Base-by-base conservation (phyloP, 2,329 filamentous ascomycete species). In the Gaeumannomyces sp. region DNA sequence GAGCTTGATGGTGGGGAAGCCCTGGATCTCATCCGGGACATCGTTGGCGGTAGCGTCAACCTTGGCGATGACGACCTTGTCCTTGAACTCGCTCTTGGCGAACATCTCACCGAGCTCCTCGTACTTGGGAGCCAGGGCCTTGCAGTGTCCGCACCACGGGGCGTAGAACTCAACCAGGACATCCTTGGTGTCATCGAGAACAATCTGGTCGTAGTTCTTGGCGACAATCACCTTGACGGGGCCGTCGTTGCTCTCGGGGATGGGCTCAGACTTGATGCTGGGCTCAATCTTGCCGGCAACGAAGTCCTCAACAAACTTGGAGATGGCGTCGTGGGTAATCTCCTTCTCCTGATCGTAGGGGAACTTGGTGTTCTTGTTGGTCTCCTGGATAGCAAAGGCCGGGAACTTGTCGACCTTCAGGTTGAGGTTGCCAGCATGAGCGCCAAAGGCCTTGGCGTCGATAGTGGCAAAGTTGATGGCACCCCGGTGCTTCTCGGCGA, bases 101-200 rank as follows among this genome's bases (percentile, higher is more conserved):
- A 92, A 97, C 66, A 87, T 83, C 66, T 83, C 78, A 65, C 86
- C 95, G 66, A 99, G 90, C 78, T 97, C 92, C 69, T 99, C 95
- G 79, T 97, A 99, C 79, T 97, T 89, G 73, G 95, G 95, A 65
- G 95, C 94, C 68, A 99, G 89, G 78, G 88, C 93, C 87, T 98
- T 98, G 92, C 95, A 99, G 87, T 99, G 95, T 72, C 95, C 95
- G 78, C 95, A 99, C 95, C 95, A 99, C 69, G 95, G 95, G 66
- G 95, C 95, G 82, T 99, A 99, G 83, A 97, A 98, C 84, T 99
- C 95, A 69, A 99, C 81, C 70, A 99, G 86, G 66, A 99, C 95
- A 78, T 99, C 95, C 89, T 98, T 98, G 76, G 89, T 85, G 78
- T 96, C 90, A 76, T 99, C 90, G 65, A 97, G 85, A 73, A 99